Evolutionary conservation across 345 rosid species (phyloP).

Genomic region (Kandelia obovata): DNA sequence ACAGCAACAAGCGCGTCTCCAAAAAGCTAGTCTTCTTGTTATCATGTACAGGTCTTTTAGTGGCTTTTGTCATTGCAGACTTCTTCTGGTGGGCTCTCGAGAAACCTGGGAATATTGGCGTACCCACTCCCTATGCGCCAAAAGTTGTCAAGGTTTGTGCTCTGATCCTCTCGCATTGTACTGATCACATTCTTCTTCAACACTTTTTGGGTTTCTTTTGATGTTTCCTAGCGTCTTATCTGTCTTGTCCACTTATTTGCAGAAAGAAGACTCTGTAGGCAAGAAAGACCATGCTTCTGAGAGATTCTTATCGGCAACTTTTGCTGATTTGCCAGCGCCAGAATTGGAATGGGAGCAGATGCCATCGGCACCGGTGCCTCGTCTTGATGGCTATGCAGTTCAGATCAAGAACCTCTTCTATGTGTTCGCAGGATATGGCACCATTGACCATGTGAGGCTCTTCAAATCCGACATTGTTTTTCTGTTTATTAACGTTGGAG

Average conservation of each 20-base stretch:
- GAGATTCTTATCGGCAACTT: slow-evolving; percentile 53
- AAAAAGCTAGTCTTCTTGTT: slow-evolving; percentile 31
- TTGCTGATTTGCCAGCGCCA: slow-evolving; percentile 73
- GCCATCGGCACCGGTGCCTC: slow-evolving; percentile 82
- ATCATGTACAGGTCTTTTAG: slow-evolving; percentile 36
- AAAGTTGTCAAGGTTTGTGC: slow-evolving; percentile 27
- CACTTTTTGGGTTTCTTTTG: background rate
- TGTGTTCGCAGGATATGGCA: slow-evolving; percentile 67
- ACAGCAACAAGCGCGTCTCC: slow-evolving; percentile 27
- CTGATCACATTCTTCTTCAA: background rate
- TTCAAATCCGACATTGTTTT: background rate
- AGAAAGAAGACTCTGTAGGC: slow-evolving; percentile 30
- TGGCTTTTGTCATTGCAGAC: slow-evolving; percentile 37
- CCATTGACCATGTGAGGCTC: slow-evolving; percentile 54
- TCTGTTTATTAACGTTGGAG: no score
- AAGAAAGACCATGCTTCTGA: slow-evolving; percentile 13
- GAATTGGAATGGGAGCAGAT: slow-evolving; percentile 71
- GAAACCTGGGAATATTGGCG: slow-evolving; percentile 27
- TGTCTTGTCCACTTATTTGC: slow-evolving; percentile 4
- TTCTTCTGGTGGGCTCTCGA: slow-evolving; percentile 39
- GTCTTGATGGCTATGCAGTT: slow-evolving; percentile 72
- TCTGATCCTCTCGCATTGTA: background rate
- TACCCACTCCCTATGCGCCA: slow-evolving; percentile 11
- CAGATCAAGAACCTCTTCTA: slow-evolving; percentile 67
- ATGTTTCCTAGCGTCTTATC: background rate